Percentiles rank a stretch among this genome's conserved stretches.
These are phyloP conservation scores for Paecilomyces formosus DNA, from an alignment of 2,329 filamentous ascomycete genomes.

Conservation along the genomic window DNA sequence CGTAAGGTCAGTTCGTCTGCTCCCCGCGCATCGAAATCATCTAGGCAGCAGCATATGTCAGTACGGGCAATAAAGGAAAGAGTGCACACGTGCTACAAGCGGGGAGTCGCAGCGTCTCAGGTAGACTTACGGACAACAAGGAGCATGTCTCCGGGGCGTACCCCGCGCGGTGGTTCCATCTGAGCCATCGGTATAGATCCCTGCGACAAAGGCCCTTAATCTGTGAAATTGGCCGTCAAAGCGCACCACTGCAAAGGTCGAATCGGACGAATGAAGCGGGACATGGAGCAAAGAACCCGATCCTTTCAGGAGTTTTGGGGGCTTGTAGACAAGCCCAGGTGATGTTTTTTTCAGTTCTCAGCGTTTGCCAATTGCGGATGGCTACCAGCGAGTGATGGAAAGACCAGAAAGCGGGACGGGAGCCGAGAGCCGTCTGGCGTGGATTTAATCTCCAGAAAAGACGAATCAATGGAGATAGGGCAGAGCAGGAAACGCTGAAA, in stretches of 20 bases:
- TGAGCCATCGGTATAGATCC: conserved; percentile 23
- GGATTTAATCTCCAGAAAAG: background rate
- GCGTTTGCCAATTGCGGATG: background rate
- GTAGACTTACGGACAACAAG: conserved; percentile 38
- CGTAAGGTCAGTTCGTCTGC: conserved; percentile 84
- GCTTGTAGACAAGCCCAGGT: background rate
- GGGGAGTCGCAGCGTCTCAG: conserved; percentile 1
- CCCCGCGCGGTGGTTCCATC: conserved; percentile 25
- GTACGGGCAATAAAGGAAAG: conserved; percentile 4
- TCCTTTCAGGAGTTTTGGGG: background rate
- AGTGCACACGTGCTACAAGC: background rate
- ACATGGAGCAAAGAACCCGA: conserved; percentile 20
- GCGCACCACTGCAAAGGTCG: conserved; percentile 6
- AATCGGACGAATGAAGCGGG: conserved; percentile 16
- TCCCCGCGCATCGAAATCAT: conserved; percentile 87
- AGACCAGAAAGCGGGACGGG: background rate
- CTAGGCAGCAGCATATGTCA: conserved; percentile 39
- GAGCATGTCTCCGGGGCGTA: conserved; percentile 34
- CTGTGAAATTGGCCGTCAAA: conserved; percentile 4
- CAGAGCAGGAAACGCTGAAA: background rate
- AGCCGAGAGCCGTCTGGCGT: background rate
- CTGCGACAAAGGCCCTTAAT: conserved; percentile 8
- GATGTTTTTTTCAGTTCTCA: background rate
- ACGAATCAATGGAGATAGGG: background rate
- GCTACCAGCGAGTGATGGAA: background rate